Evolutionary conservation across 371 early-diverging fungal genomes (phyloP), one percentile per base, ranked within the genome.

Genomic region (Amoeboaphelidium protococcarum): DNA sequence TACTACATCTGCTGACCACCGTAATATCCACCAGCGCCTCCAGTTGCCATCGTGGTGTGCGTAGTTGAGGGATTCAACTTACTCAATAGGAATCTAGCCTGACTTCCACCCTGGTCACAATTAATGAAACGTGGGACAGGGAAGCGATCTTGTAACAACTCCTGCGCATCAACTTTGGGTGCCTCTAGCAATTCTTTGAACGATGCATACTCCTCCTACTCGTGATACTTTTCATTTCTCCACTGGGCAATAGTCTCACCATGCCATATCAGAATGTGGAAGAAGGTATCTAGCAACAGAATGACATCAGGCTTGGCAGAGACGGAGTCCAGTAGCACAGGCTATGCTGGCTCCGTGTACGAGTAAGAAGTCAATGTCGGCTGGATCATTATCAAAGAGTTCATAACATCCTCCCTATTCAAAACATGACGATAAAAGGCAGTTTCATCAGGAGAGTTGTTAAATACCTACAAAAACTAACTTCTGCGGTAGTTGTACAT

Each of bases 11-110:
- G n/a, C n/a, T n/a, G n/a, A n/a, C n/a, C n/a, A n/a, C 62, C 62
- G 42, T 58, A 59, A 16, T 31, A 31, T 16, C 53, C 76, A 70
- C 50, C 67, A 66, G 41, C 72, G 69, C 47, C 53, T 4, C 45
- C 25, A 1, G 46, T 42, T n/a, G n/a, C n/a, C n/a, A n/a, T n/a
- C 47, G 74, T 73, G 25, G 69, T 68, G 57, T 96, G 91, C 6
- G 91, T 94, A 1, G 83, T 83, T n/a, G 89, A 87, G 27, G 99
- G 99, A 59, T 99, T 99, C 41, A 99, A 74, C 62, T 95, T 98
- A 52, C 86, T 80, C 25, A 98, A 70, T 53, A 99, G 65, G 80
- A 98, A 98, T 56, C 99, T 85, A 20, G 96, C 98, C 67, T 99
- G 99, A 2, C 97, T 95, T 23, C 91, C 90, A 51, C 86, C 75